phyloP scores from a whole-genome alignment of 306 rosid species.

The Casuarina equisetifolia region DNA sequence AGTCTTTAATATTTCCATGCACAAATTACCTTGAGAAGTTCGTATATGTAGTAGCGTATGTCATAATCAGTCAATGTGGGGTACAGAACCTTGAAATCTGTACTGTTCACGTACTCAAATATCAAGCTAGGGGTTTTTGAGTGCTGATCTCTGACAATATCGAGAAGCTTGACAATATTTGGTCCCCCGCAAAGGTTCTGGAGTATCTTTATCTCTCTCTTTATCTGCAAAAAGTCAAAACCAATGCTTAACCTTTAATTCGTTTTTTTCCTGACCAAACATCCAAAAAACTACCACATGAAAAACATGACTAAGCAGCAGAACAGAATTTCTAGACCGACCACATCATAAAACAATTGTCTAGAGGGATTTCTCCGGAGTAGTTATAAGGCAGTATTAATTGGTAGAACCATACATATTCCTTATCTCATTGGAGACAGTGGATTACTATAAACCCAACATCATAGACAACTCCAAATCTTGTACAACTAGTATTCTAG shows the following conservation, averaged over 20 bases:
- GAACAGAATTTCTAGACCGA: not conserved
- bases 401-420: not conserved
- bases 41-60: conserved; percentile 89
- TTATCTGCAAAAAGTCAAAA: conserved; percentile 55
- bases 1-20: conserved; percentile 23
- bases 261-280: not conserved
- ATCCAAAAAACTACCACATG: not conserved
- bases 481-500: not conserved
- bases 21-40: conserved; percentile 80
- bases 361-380: not conserved
- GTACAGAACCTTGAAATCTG: conserved; percentile 87
- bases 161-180: conserved; percentile 86
- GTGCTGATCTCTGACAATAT: conserved; percentile 85
- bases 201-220: conserved; percentile 90
- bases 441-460: not conserved
- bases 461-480: not conserved
- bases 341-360: not conserved
- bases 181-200: conserved; percentile 96
- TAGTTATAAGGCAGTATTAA: not conserved
- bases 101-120: conserved; percentile 88
- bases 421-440: not conserved
- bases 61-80: conserved; percentile 87
- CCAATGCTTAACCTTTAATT: not conserved
- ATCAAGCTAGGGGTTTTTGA: conserved; percentile 90
- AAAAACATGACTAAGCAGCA: not conserved